phyloP scores from a whole-genome alignment of 2,329 filamentous ascomycete genomes.

The Bisporella sp. region DNA sequence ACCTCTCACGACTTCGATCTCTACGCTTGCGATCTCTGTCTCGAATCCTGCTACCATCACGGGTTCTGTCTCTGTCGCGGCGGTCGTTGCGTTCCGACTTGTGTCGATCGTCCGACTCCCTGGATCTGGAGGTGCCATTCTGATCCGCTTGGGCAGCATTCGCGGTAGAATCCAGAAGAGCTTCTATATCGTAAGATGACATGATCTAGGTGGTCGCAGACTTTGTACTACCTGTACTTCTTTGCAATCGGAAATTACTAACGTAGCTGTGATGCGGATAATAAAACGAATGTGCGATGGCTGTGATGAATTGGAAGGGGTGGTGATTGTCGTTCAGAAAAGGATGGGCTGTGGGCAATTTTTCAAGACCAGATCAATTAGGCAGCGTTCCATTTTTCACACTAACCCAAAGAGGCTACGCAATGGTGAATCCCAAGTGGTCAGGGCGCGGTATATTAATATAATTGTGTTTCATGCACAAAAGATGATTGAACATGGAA shows the following conservation, averaged over 20 bases:
- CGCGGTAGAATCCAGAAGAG: conserved; percentile 79
- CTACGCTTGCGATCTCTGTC: conserved; percentile 50
- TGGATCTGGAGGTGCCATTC: conserved; percentile 34
- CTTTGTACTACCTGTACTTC: not conserved
- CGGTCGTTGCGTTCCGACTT: conserved; percentile 46
- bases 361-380: too few species aligned
- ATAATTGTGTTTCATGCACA: too few species aligned
- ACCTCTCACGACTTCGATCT: conserved; percentile 49
- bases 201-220: conserved; percentile 33
- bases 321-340: too few species aligned
- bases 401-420: too few species aligned
- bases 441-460: too few species aligned
- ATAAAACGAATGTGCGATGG: not conserved
- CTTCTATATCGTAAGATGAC: conserved; percentile 78
- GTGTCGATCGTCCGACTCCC: conserved; percentile 51
- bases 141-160: conserved; percentile 45
- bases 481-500: too few species aligned
- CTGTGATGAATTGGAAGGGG: not conserved
- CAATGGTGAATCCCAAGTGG: too few species aligned
- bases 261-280: not conserved
- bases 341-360: too few species aligned
- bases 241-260: not conserved
- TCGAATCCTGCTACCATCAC: conserved; percentile 46
- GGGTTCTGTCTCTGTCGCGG: conserved; percentile 48
- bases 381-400: too few species aligned